Evolutionary conservation across 805 yeast species (phyloP), one percentile per base, ranked within the genome.

Genomic region (Saturnispora halmiae): DNA sequence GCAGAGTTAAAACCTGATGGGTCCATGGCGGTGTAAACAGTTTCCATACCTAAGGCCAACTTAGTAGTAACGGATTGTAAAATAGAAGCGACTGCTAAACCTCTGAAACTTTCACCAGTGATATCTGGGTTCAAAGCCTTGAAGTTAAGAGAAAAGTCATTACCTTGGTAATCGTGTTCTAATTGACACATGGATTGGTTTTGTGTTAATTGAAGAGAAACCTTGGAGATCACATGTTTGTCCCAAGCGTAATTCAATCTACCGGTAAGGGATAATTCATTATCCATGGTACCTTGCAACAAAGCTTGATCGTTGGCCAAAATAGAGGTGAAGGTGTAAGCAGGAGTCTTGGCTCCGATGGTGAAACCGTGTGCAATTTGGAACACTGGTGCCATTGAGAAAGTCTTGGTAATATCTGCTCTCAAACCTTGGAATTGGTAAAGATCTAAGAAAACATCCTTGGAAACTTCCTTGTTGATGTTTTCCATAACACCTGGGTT

Each of bases 401-500:
- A 86, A 11, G 88, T 85, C 72, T 90, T 90, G 68, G 85, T 83
- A 54, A 92, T 75, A 64, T 92, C 98, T 43, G 97, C 98, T 61
- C 95, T 82, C 57, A 92, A 73, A 45, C 98, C 98, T 30, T 95
- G 81, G 73, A 90, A 90, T 64, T 81, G 79, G 68, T 84, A 83
- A 60, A 87, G 94, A 58, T 75, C 77, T 54, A 87, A 72, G 60
- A 92, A 86, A 25, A 90, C 96, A 59, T 90, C 97, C 65, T 88
- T 81, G 48, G 88, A 69, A 44, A 87, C 96, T 67, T 92, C 98
- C 67, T 85, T 84, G 69, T 80, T 81, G 62, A 90, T 70, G 68
- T 86, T 85, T 69, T 88, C 97, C 62, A 86, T 77, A 49, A 95
- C 82, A 51, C 97, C 97, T 43, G 98, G 98, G 67, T 87, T 85